Evolutionary conservation across 495 filamentous ascomycete species (phyloP).

Genomic region (Immersiella caudata): DNA sequence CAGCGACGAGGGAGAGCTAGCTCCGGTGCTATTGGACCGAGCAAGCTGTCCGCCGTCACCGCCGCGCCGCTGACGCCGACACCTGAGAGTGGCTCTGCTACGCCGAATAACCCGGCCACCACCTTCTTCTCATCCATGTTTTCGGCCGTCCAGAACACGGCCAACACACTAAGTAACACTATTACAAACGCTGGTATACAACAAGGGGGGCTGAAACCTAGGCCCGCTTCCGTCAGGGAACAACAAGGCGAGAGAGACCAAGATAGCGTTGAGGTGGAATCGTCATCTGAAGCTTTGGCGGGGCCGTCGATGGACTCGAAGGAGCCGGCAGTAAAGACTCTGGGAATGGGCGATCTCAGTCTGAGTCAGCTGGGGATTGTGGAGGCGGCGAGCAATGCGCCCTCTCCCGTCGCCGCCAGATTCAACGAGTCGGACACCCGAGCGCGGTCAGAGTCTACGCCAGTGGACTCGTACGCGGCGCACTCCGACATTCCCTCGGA

Average conservation of each 20-base stretch:
- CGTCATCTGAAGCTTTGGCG: constrained; percentile 40
- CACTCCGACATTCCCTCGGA: constrained; percentile 35
- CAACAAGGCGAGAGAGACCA: constrained; percentile 38
- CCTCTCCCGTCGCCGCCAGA: constrained; percentile 45
- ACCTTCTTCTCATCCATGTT: constrained; percentile 95
- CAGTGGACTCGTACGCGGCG: constrained; percentile 35
- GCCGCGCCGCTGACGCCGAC: constrained; percentile 75
- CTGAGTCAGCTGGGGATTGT: constrained; percentile 79
- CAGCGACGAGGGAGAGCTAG: constrained; percentile 58
- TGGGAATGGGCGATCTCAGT: constrained; percentile 86
- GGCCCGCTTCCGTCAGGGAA: constrained; percentile 32
- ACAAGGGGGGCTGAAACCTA: constrained; percentile 44
- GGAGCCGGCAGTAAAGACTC: constrained; percentile 80
- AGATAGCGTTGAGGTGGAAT: constrained; percentile 53
- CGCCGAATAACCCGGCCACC: constrained; percentile 42
- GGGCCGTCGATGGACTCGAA: constrained; percentile 56
- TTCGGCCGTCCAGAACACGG: constrained; percentile 90
- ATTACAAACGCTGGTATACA: constrained; percentile 65
- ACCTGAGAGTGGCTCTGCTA: constrained; percentile 49
- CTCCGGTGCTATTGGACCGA: constrained; percentile 71
- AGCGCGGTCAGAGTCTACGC: constrained; percentile 49
- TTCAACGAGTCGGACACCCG: constrained; percentile 49
- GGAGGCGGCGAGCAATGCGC: constrained; percentile 47
- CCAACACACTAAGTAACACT: constrained; percentile 79
- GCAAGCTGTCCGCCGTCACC: constrained; percentile 83